Evolutionary conservation across 2,329 filamentous ascomycete genomes (phyloP).

Genomic region (Bipolaris oryzae): DNA sequence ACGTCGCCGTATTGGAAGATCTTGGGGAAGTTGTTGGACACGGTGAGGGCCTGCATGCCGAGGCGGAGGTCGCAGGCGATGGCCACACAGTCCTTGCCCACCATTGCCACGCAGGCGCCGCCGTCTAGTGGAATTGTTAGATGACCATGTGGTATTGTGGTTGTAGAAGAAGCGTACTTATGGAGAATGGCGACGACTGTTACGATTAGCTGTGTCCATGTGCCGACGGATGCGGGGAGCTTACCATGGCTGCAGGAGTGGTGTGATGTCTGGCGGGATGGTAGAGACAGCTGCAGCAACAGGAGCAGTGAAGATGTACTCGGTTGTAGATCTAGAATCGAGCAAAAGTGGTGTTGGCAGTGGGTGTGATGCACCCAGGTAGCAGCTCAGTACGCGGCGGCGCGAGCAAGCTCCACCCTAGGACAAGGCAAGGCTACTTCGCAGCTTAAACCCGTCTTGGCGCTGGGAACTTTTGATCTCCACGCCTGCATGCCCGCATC

Average conservation of each 20-base stretch:
- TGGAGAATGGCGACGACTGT: slow-evolving; percentile 90
- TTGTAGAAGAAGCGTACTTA: slow-evolving; percentile 67
- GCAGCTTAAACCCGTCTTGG: slow-evolving; percentile 17
- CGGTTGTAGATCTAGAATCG: neutral
- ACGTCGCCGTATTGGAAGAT: slow-evolving; percentile 97
- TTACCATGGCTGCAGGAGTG: slow-evolving; percentile 47
- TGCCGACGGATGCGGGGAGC: slow-evolving; percentile 21
- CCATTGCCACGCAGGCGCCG: slow-evolving; percentile 97
- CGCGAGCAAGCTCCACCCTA: slow-evolving; percentile 11
- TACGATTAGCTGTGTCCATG: slow-evolving; percentile 39
- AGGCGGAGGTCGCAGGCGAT: slow-evolving; percentile 99
- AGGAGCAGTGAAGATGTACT: neutral
- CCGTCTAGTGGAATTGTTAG: slow-evolving; percentile 63
- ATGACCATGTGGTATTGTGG: slow-evolving; percentile 9
- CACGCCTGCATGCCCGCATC: slow-evolving; percentile 4
- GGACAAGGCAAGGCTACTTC: neutral
- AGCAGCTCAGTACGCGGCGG: slow-evolving; percentile 32
- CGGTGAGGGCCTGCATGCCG: slow-evolving; percentile 92
- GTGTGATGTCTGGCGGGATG: slow-evolving; percentile 7
- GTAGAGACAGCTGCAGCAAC: neutral
- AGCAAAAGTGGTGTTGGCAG: slow-evolving; percentile 7
- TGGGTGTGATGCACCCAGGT: slow-evolving; percentile 19
- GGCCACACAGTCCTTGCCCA: slow-evolving; percentile 98
- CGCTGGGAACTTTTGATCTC: slow-evolving; percentile 17
- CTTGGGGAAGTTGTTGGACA: slow-evolving; percentile 99